phyloP scores from a whole-genome alignment of 768 basidiomycete genomes.

The Leccinum arenicola region DNA sequence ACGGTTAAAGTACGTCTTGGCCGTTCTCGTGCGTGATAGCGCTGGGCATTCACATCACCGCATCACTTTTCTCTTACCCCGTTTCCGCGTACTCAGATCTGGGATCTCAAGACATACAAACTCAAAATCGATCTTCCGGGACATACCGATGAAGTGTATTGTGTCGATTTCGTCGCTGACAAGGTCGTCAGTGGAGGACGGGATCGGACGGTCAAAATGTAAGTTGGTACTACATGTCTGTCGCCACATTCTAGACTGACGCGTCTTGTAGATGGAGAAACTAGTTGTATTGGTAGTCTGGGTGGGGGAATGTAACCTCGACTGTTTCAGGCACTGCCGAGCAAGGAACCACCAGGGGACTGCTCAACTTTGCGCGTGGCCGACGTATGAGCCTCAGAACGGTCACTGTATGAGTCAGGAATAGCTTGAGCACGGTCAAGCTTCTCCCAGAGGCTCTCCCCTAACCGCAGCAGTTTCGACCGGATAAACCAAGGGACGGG shows the following conservation, averaged over 20 bases:
- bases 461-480: conserved; percentile 18
- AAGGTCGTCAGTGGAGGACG: conserved; percentile 98
- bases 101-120: conserved; percentile 97
- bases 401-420: conserved; percentile 2
- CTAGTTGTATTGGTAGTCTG: conserved; percentile 10
- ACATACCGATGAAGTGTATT: conserved; percentile 97
- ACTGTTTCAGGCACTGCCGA: not conserved
- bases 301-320: not conserved
- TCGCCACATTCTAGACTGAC: not conserved
- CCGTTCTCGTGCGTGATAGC: too few relatives aligned
- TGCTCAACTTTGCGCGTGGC: not conserved
- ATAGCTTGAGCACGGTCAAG: not conserved
- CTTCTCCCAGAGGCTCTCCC: not conserved
- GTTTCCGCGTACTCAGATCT: conserved; percentile 49
- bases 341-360: not conserved
- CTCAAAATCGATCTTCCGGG: conserved; percentile 92
- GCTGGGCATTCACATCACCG: not conserved
- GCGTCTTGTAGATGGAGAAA: conserved; percentile 28
- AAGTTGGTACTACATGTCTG: conserved; percentile 28
- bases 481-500: conserved; percentile 18
- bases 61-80: not conserved
- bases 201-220: conserved; percentile 94
- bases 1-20: conserved; percentile 77
- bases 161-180: conserved; percentile 98
- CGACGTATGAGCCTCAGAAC: conserved; percentile 6